A percentile compares a stretch with the other conserved stretches of the same genome.
phyloP scores from a whole-genome alignment of 495 filamentous ascomycete species.

The Cercophora scortea region DNA sequence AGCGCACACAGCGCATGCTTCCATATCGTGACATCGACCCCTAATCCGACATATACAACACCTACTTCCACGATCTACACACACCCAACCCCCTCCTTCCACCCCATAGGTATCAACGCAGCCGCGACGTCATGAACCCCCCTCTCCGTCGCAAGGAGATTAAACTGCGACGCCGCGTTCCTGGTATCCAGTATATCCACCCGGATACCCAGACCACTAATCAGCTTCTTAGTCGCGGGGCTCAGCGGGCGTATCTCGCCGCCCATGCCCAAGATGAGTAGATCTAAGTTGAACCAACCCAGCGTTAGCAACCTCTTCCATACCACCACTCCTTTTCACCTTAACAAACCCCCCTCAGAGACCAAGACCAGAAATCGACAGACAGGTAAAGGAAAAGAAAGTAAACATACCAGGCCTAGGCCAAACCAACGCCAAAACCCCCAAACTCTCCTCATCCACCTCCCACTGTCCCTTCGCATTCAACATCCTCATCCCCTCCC shows the following conservation, averaged over 20 bases:
- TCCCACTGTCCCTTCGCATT: constrained; percentile 80
- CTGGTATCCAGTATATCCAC: constrained; percentile 88
- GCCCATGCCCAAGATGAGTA: constrained; percentile 85
- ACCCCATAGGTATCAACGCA: constrained; percentile 80
- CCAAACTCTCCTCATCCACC: constrained; percentile 61
- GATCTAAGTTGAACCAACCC: constrained; percentile 60
- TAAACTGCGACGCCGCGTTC: constrained; percentile 89
- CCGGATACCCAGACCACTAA: constrained; percentile 73
- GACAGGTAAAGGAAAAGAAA: constrained; percentile 6
- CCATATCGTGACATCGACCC: no score
- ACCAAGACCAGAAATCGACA: constrained; percentile 3
- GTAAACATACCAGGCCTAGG: constrained; percentile 74
- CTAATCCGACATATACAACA: no score
- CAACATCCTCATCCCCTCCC: constrained; percentile 32
- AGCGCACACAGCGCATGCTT: no score
- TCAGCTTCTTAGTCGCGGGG: constrained; percentile 59
- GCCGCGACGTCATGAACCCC: constrained; percentile 75
- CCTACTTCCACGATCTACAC: no score
- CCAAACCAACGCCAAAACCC: constrained; percentile 70
- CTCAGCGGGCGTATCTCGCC: constrained; percentile 62
- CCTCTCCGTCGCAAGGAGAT: constrained; percentile 76
- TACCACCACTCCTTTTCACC: no score
- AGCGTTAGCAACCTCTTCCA: constrained; percentile 2
- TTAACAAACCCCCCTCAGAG: background rate
- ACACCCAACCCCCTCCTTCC: constrained; percentile 43